Evolutionary conservation across 257 asterid species (phyloP), one percentile per base, ranked within the genome.

Genomic region (Solanum tacnaense): DNA sequence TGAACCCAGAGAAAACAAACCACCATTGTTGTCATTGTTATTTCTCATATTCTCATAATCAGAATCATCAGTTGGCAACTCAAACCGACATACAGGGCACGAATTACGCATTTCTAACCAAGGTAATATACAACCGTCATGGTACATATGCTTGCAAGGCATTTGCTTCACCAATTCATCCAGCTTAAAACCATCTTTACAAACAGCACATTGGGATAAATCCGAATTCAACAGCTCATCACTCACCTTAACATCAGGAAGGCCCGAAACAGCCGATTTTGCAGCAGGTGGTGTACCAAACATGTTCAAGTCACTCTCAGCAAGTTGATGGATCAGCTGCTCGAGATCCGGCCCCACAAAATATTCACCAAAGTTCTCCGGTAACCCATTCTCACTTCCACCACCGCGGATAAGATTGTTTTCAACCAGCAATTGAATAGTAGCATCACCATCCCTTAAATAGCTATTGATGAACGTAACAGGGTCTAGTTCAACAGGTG

Each of bases 401-500:
- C 72, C 72, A 23, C 70, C 70, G 29, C 29, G 29, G 72, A n/a
- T 10, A 65, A 10, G 73, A 44, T 94, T 92, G 35, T 91, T 74
- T 27, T 93, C 98, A 65, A 96, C 89, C 13, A 94, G 96, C 15
- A 95, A 89, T 90, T 92, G 98, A 70, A 96, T 90, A 87, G 93
- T 93, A 1, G 92, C 94, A 27, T 96, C 98, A 78, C 95, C 88
- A 10, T 90, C 87, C 94, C 94, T 92, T 87, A 95, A 21, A 39
- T 95, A 92, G 52, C 89, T 90, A 23, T 90, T 87, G 10, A 93
- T 91, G 38, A 94, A 93, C 60, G 91, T 89, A 4, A 94, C 87
- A 1, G 98, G 96, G 60, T 93, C 93, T 78, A 93, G 92, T 34
- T 94, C 98, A 46, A 91, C 84, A 2, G 96, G 92, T 52, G 96